Percentiles rank a stretch among this genome's conserved stretches.
These are phyloP conservation scores for Amanita inopinata DNA, from an alignment of 768 basidiomycete species.

Conservation along the genomic window DNA sequence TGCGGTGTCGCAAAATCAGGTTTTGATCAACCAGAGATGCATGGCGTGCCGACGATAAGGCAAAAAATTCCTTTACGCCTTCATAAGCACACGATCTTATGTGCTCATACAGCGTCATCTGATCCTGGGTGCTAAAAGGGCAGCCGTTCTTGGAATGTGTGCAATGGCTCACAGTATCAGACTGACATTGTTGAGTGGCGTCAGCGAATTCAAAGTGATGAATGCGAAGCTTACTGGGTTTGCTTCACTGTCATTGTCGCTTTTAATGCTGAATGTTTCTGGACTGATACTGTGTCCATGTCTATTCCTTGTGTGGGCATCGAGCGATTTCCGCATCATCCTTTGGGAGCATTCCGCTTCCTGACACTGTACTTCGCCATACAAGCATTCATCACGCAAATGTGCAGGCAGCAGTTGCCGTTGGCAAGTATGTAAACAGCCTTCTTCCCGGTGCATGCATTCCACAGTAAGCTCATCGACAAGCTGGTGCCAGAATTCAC, in stretches of 20 bases:
- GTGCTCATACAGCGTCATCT: constrained; percentile 31
- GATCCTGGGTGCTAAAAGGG: constrained; percentile 31
- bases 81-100: constrained; percentile 44
- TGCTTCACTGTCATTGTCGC: not conserved
- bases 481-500: constrained; percentile 35
- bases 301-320: constrained; percentile 16
- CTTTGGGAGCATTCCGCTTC: constrained; percentile 34
- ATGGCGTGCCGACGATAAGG: constrained; percentile 23
- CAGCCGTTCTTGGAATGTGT: constrained; percentile 6
- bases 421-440: constrained; percentile 57
- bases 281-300: constrained; percentile 10
- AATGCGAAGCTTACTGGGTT: not conserved
- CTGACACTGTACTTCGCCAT: constrained; percentile 41
- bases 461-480: constrained; percentile 76
- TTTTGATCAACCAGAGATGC: constrained; percentile 54
- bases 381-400: constrained; percentile 51
- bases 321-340: constrained; percentile 36
- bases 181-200: not conserved
- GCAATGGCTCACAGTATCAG: not conserved
- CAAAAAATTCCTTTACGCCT: constrained; percentile 51
- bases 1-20: constrained; percentile 43
- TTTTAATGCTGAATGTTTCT: not conserved
- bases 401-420: constrained; percentile 58
- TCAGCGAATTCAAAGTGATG: not conserved
- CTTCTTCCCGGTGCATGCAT: constrained; percentile 50